A percentile compares a stretch with the other conserved stretches of the same genome.
Conservation (phyloP, 495 filamentous ascomycete genomes). For the Aspergillus sclerotiicarbonarius region DNA sequence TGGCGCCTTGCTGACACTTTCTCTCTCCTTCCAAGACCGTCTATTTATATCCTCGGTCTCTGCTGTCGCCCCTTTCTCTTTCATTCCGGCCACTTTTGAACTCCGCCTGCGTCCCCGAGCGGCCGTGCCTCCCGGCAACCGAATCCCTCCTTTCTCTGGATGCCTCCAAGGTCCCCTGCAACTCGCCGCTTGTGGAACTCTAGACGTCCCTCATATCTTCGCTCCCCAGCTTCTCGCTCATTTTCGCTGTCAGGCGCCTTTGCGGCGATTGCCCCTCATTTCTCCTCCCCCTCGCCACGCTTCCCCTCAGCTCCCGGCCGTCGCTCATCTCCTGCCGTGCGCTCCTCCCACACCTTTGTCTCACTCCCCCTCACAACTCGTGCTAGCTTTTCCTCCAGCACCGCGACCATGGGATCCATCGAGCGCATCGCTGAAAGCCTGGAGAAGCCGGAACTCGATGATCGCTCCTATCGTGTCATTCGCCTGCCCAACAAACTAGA, state of each 20-base stretch:
- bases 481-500: slow-evolving; percentile 86
- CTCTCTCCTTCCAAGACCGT: neutral
- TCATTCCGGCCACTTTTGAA: slow-evolving; percentile 8
- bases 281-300: slow-evolving; percentile 19
- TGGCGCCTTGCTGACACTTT: neutral
- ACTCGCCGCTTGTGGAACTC: slow-evolving; percentile 32
- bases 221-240: slow-evolving; percentile 21
- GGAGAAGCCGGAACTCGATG: slow-evolving; percentile 84
- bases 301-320: slow-evolving; percentile 14
- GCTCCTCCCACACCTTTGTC: slow-evolving; percentile 4
- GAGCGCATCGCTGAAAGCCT: slow-evolving; percentile 74
- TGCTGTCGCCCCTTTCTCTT: slow-evolving; percentile 5
- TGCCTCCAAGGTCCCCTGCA: slow-evolving; percentile 47
- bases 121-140: neutral
- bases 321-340: slow-evolving; percentile 3
- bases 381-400: slow-evolving; percentile 23
- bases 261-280: slow-evolving; percentile 22
- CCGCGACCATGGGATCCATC: slow-evolving; percentile 41
- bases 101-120: neutral
- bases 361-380: slow-evolving; percentile 23
- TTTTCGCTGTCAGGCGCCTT: slow-evolving; percentile 14
- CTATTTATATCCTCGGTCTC: neutral
- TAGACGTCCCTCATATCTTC: slow-evolving; percentile 23
- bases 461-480: slow-evolving; percentile 86
- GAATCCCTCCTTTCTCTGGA: slow-evolving; percentile 23